A percentile compares a stretch with the other conserved stretches of the same genome.
Evolutionary conservation across 768 basidiomycete genomes (phyloP).

Genomic region (Lyophyllum shimeji): DNA sequence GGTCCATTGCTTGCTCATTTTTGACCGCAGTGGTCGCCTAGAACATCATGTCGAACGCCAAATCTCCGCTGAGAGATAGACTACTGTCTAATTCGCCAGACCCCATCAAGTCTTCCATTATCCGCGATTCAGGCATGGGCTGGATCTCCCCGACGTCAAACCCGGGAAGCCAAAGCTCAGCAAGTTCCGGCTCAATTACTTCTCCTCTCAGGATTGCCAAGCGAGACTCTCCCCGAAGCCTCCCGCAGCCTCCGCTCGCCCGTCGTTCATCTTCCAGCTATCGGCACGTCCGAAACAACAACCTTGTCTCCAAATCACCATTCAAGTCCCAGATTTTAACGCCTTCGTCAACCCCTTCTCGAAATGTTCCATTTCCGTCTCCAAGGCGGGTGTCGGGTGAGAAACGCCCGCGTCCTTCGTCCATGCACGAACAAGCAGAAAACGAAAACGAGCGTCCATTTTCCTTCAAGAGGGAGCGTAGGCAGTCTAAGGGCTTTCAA

Average conservation of each 20-base stretch:
- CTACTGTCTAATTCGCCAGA: conserved; percentile 64
- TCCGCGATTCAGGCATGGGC: conserved; percentile 63
- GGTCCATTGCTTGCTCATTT: conserved; percentile 3
- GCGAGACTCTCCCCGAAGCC: conserved; percentile 49
- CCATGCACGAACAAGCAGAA: conserved; percentile 69
- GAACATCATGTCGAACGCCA: conserved; percentile 33
- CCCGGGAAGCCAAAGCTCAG: conserved; percentile 28
- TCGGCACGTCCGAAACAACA: conserved; percentile 72
- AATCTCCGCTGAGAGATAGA: conserved; percentile 56
- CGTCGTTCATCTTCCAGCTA: conserved; percentile 78
- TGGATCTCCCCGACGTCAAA: conserved; percentile 51
- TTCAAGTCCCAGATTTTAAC: conserved; percentile 69
- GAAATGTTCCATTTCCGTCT: conserved; percentile 32
- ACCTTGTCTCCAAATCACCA: conserved; percentile 84
- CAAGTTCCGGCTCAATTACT: conserved; percentile 38
- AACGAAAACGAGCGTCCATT: conserved; percentile 70
- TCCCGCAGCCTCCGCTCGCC: conserved; percentile 51
- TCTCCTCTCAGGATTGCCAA: conserved; percentile 78
- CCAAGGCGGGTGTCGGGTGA: conserved; percentile 68
- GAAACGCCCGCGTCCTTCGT: conserved; percentile 72
- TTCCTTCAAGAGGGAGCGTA: conserved; percentile 66
- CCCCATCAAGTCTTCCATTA: conserved; percentile 61
- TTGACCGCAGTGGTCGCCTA: conserved; percentile 1
- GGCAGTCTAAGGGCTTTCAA: conserved; percentile 74
- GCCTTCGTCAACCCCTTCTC: conserved; percentile 39